Conservation (phyloP, 495 filamentous ascomycete genomes). For the Hypoxylon lienhwacheense region DNA sequence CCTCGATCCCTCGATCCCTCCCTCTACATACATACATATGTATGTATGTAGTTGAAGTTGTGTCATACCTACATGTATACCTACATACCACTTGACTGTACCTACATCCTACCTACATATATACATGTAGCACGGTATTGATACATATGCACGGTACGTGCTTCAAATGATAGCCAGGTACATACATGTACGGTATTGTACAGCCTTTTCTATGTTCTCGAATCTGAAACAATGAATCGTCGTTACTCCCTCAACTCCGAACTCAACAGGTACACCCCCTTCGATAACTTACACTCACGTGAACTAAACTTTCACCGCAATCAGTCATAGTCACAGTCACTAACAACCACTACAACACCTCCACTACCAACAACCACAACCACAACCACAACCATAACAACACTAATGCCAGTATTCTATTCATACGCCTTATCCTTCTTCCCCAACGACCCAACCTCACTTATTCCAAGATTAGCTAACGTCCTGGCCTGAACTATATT, state of each 20-base stretch:
- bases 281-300: constrained; percentile 30
- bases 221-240: constrained; percentile 28
- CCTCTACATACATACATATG: too few relatives aligned
- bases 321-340: constrained; percentile 19
- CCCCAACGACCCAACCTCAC: constrained; percentile 28
- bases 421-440: constrained; percentile 5
- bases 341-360: too few relatives aligned
- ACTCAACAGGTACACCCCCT: constrained; percentile 44
- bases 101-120: too few relatives aligned
- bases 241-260: constrained; percentile 42
- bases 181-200: background rate
- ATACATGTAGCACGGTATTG: too few relatives aligned
- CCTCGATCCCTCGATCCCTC: too few relatives aligned
- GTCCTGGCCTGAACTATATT: constrained; percentile 25
- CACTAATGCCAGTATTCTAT: constrained; percentile 7
- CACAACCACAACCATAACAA: background rate
- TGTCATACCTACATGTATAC: too few relatives aligned
- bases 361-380: too few relatives aligned
- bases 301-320: constrained; percentile 21
- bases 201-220: background rate
- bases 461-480: constrained; percentile 33
- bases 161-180: background rate
- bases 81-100: too few relatives aligned
- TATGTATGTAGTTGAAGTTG: too few relatives aligned
- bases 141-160: too few relatives aligned